Evolutionary conservation across 2,329 filamentous ascomycete species (phyloP), one percentile per base, ranked within the genome.

Genomic region (Sporothrix humicola): DNA sequence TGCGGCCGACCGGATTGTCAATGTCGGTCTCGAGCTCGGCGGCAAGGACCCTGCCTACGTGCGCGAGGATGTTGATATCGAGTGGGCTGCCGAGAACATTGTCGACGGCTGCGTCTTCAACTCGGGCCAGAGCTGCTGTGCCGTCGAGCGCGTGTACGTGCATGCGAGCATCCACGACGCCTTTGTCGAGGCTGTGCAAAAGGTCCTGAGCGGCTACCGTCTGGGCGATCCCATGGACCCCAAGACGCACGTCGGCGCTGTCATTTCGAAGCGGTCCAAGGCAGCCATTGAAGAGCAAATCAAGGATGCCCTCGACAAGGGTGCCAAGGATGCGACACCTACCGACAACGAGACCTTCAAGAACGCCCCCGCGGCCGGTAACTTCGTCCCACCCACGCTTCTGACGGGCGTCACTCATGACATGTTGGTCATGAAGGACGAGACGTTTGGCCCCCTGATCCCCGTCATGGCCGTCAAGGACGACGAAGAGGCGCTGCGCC

Each of bases 91-190:
- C 0, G 94, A 93, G 77, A 94, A 98, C 83, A 96, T 98, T 78
- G 94, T 98, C 15, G 95, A 98, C 78, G 95, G 95, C 23, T 91
- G 94, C n/a, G 86, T 98, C 73, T 98, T 98, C 87, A 98, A 98
- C 84, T 97, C 95, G 70, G 95, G 95, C n/a, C 95, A 98, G 85
- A 97, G 94, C 81, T 98, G 95, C 86, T 98, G 95, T 83, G 93
- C 94, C 31, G 87, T 98, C 72, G 95, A 98, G 84, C 88, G 95
- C 48, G 90, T 98, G 23, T 98, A 98, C 79, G 95, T 98, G 5
- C 90, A 96, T 79, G 92, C 93, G 79, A 90, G 89, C 77, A 89
- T 98, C 69, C 90, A 98, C 81, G 94, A 97, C 79, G 84, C 88
- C 13, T 98, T 98, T 79, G 87, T 98, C 70, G 86, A 89, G 70